Base-by-base conservation (phyloP, 2,329 filamentous ascomycete genomes). In the Fusarium sp. region DNA sequence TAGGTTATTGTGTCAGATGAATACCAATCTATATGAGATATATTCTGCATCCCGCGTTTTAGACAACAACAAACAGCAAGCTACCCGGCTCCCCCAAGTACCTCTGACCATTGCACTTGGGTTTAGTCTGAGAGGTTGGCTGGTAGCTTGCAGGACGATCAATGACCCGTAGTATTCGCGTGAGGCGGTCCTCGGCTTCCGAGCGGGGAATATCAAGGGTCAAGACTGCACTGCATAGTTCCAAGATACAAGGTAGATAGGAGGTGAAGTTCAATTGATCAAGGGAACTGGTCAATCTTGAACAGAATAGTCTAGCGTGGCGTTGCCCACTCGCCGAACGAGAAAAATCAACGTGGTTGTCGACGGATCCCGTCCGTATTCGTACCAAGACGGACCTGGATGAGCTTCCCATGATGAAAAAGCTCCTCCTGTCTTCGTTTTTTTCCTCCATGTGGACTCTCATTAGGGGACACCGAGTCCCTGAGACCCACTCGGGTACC, bases 301-400 rank as follows among this genome's bases (percentile, higher is more conserved):
- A 55, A 66, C 16, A 11, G 22, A 34, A 32, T 12, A 27, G 25
- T 30, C 24, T 46, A 42, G 8, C 14, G 22, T 52, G 50, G 24
- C 15, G 11, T 62, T 45, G 53, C 70, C 73, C 73, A 75, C 68
- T 75, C 61, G 63, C 47, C 61, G 61, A 59, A 59, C 59, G 47
- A 62, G 72, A 74, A 73, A 74, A 70, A 58, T 68, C 72, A 75
- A 75, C 73, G 73, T 75, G 73, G 60, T 73, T 32, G 34, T 20
- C 27, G 25, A 67, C 51, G 43, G 57, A 49, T 56, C 45, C 54
- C 44, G 22, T 59, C 63, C 70, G 70, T 72, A 72, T 73, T 71
- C 70, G 64, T 67, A 67, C 63, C 64, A 67, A 46, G 56, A 52
- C 22, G 16, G 49, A 49, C 63, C 29, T 57, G 44, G 54, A 65